phyloP scores from a whole-genome alignment of 2,329 filamentous ascomycete genomes.

The Epichloe festucae region DNA sequence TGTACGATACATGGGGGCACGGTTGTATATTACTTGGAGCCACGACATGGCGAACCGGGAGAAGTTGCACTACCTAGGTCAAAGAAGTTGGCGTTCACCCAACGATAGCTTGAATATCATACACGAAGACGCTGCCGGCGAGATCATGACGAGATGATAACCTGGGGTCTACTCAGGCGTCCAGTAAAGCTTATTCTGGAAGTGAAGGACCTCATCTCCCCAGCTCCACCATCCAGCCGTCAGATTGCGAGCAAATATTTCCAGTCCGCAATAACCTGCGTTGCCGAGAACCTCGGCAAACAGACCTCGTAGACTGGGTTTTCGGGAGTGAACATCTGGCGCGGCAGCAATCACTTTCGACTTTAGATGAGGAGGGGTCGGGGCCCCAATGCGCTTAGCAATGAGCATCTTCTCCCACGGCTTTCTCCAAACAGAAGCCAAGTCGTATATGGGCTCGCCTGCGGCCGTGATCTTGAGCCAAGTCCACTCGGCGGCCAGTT shows the following conservation, averaged over 20 bases:
- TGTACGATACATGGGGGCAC: slow-evolving; percentile 16
- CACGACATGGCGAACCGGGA: not conserved
- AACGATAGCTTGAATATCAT: no score
- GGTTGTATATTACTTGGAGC: slow-evolving; percentile 19
- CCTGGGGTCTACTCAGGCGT: not conserved
- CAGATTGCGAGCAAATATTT: slow-evolving; percentile 63
- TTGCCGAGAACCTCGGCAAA: slow-evolving; percentile 41
- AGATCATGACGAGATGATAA: not conserved
- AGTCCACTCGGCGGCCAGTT: slow-evolving; percentile 56
- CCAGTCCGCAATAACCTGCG: slow-evolving; percentile 44
- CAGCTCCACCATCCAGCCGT: slow-evolving; percentile 68
- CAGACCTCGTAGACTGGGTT: slow-evolving; percentile 54
- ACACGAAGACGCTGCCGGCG: no score
- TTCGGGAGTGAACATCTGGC: slow-evolving; percentile 66
- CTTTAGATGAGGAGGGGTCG: slow-evolving; percentile 13
- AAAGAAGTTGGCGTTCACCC: not conserved
- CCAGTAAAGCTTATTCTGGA: slow-evolving; percentile 49
- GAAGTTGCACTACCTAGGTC: not conserved
- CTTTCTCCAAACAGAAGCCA: slow-evolving; percentile 54
- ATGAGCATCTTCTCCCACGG: slow-evolving; percentile 66
- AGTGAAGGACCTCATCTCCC: slow-evolving; percentile 62
- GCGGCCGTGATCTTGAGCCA: slow-evolving; percentile 61
- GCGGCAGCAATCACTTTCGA: slow-evolving; percentile 52
- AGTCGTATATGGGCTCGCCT: slow-evolving; percentile 50
- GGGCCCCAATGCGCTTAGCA: slow-evolving; percentile 29